Conservation (phyloP, 805 yeast species). For the Starmerella sirachaensis region DNA sequence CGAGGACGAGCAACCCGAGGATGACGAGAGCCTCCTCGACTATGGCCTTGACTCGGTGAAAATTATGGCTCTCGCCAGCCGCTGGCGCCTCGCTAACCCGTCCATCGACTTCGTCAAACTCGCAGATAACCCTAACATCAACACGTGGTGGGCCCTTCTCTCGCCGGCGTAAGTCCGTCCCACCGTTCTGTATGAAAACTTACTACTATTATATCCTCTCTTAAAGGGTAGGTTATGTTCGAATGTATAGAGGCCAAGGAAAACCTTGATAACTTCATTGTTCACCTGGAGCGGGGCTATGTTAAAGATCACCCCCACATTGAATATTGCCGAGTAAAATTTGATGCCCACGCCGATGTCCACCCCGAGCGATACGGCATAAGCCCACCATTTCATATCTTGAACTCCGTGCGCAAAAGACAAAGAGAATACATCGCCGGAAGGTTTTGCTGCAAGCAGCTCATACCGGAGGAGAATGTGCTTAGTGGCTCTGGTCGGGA, state of each 20-base stretch:
- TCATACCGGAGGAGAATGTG: not conserved
- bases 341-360: not conserved
- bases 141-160: conserved; percentile 9
- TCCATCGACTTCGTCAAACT: conserved; percentile 12
- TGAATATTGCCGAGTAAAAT: conserved; percentile 2
- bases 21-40: conserved; percentile 14
- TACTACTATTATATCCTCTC: not conserved
- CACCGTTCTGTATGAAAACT: not conserved
- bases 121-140: conserved; percentile 13
- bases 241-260: too few relatives aligned
- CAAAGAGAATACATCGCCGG: conserved; percentile 13
- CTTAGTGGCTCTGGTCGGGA: conserved; percentile 2
- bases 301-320: too few relatives aligned
- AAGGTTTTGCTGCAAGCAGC: conserved; percentile 5
- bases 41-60: conserved; percentile 15
- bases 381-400: conserved; percentile 3
- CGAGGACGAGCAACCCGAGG: conserved; percentile 18
- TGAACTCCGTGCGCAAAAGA: conserved; percentile 5
- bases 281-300: too few relatives aligned
- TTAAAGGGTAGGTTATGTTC: too few relatives aligned
- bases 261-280: not conserved
- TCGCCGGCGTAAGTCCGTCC: not conserved
- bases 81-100: conserved; percentile 13
- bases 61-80: conserved; percentile 15
- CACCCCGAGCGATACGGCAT: not conserved